Conservation (phyloP, 2,329 filamentous ascomycete species). For the Grosmannia clavigera region DNA sequence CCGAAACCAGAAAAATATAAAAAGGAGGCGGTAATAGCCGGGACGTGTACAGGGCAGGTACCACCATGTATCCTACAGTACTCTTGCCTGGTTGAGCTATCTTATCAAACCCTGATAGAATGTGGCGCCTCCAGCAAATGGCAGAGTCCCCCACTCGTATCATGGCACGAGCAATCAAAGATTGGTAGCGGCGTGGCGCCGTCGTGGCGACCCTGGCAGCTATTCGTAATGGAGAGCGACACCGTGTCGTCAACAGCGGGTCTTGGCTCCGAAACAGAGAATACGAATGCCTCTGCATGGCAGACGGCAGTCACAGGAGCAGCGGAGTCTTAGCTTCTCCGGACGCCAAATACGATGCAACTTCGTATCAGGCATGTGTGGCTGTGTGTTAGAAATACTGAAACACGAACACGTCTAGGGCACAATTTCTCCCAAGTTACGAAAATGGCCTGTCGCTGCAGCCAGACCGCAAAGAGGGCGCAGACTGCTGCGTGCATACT, state of each 20-base stretch:
- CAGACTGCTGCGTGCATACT: too few species aligned
- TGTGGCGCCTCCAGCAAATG: not conserved
- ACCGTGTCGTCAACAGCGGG: not conserved
- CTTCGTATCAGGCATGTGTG: not conserved
- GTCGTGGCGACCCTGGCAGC: not conserved
- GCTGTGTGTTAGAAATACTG: not conserved
- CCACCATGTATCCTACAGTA: not conserved
- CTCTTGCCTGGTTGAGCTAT: not conserved
- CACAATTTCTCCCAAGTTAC: not conserved
- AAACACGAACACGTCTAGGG: not conserved
- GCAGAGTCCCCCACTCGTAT: not conserved
- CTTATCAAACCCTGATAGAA: not conserved
- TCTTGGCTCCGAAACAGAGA: not conserved
- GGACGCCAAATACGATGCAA: not conserved
- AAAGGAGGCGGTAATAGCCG: not conserved
- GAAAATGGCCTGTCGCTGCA: too few species aligned
- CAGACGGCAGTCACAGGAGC: not conserved
- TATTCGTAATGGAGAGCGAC: not conserved
- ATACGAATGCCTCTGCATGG: not conserved
- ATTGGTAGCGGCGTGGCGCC: not conserved
- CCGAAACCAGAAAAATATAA: not conserved
- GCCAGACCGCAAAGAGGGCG: too few species aligned
- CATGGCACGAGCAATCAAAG: not conserved
- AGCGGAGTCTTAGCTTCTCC: not conserved
- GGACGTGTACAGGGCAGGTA: not conserved